phyloP scores from a whole-genome alignment of 2,329 filamentous ascomycete genomes.

The Xylaria sp. region DNA sequence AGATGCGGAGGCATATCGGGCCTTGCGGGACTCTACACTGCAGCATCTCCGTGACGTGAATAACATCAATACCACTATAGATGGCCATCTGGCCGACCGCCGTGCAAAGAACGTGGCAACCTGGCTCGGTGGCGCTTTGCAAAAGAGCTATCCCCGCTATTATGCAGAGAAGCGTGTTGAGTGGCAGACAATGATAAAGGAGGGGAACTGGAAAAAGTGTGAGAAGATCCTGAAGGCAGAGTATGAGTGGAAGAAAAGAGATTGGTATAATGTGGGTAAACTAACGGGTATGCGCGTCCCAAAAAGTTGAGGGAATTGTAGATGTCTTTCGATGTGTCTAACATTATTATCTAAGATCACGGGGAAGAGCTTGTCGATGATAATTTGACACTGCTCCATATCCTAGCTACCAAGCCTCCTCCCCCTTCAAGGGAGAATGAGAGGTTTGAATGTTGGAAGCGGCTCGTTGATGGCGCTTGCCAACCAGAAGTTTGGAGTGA shows the following conservation, averaged over 20 bases:
- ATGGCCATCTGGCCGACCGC: not conserved
- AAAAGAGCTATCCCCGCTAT: not conserved
- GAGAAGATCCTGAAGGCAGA: not conserved
- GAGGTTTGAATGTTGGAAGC: not conserved
- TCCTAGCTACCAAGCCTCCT: not conserved
- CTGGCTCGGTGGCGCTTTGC: not conserved
- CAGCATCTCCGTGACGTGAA: not conserved
- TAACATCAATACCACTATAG: not conserved
- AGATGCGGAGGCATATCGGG: not conserved
- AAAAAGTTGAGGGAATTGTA: not conserved
- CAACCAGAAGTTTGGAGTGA: slow-evolving; percentile 5
- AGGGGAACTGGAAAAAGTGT: not conserved
- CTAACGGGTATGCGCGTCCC: not conserved
- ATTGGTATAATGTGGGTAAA: not conserved
- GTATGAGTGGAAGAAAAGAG: not conserved
- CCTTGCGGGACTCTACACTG: not conserved
- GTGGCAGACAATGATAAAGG: slow-evolving; percentile 2
- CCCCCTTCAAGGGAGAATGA: not conserved
- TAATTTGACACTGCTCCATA: slow-evolving; percentile 1
- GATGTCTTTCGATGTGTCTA: not conserved
- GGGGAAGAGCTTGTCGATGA: not conserved
- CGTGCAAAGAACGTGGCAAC: not conserved
- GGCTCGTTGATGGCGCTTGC: slow-evolving; percentile 1
- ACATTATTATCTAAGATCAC: not conserved
- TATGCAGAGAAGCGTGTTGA: not conserved